Base-by-base conservation (phyloP, 192 early-diverging fungal species). In the Oehlia diaphana region DNA sequence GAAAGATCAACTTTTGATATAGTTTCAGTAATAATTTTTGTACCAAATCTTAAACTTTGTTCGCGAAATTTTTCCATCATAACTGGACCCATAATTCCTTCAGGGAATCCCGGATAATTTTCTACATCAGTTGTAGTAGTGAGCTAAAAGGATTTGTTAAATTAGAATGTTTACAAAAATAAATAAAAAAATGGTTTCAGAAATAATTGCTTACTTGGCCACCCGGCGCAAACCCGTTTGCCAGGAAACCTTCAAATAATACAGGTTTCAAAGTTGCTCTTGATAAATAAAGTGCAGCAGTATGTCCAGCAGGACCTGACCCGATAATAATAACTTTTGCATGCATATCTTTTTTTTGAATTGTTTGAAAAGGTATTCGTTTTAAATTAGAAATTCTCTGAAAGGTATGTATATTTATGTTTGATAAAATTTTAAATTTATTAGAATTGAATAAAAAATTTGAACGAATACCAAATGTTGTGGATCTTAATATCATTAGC, bases 71-170 rank as follows among this genome's bases (percentile, higher is more conserved):
- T 87, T 78, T 96, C 96, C 87, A 93, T 96, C 78, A 98, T 89
- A 81, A 95, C 94, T 68, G 89, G 83, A 72, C 97, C 97, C 74
- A 90, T 88, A 71, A 99, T 92, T 76, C 95, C 94, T n/a, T 89
- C 88, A 33, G 97, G 97, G 85, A 98, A 99, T 39, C 97, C 97
- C 61, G 96, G 97, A 83, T 95, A 92, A 88, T 95, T 97, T 85
- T 98, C 97, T 35, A 98, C 94, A 68, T 98, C 96, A 69, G 95
- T 98, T 28, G 96, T 98, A 16, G 97, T 97, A 19, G 96, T 98
- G 28, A 98, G 91, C 88, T 96, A 92, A 14, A 64, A 12, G 39
- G 87, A 83, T 85, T 44, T 72, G 19, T 50, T 81, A 58, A 26
- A 26, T 47, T 35, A n/a, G 28, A 79, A 58, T 23, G 16, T 58